A percentile compares a stretch with the other conserved stretches of the same genome.
phyloP scores from a whole-genome alignment of 2,329 filamentous ascomycete genomes.

The Neurospora sp. region DNA sequence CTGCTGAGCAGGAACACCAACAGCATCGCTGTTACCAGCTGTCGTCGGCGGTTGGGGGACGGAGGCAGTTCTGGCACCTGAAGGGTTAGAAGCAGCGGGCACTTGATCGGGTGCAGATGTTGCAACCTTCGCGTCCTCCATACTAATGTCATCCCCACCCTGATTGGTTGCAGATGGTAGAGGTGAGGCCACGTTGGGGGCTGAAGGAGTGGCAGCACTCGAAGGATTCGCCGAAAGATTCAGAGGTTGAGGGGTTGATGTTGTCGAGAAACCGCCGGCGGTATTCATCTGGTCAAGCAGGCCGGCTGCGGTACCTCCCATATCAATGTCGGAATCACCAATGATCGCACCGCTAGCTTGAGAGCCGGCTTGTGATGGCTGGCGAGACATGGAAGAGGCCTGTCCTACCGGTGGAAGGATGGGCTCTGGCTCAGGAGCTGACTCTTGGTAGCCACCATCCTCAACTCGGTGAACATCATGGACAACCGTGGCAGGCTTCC shows the following conservation, averaged over 20 bases:
- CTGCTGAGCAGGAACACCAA: background rate
- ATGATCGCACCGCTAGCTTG: constrained; percentile 45
- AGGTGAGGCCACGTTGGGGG: constrained; percentile 37
- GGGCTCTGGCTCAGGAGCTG: constrained; percentile 29
- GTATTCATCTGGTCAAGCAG: constrained; percentile 61
- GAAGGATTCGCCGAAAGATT: constrained; percentile 47
- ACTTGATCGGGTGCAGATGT: constrained; percentile 37
- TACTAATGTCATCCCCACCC: constrained; percentile 36
- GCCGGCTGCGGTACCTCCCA: constrained; percentile 53
- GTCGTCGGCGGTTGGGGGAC: background rate
- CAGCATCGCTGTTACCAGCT: background rate
- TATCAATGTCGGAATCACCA: constrained; percentile 53
- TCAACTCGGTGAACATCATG: constrained; percentile 61
- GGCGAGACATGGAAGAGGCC: constrained; percentile 33
- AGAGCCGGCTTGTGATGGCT: constrained; percentile 44
- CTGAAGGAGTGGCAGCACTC: constrained; percentile 44
- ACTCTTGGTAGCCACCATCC: constrained; percentile 65
- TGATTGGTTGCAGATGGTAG: constrained; percentile 22
- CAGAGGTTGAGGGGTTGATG: constrained; percentile 46
- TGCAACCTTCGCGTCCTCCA: constrained; percentile 37
- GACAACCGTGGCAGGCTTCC: constrained; percentile 54
- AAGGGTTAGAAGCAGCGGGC: background rate
- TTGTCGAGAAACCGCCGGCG: constrained; percentile 39
- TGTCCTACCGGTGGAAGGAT: constrained; percentile 20
- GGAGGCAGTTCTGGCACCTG: background rate